Evolutionary conservation across 495 filamentous ascomycete genomes (phyloP), one percentile per base, ranked within the genome.

Genomic region (Talaromyces nanjingensis): DNA sequence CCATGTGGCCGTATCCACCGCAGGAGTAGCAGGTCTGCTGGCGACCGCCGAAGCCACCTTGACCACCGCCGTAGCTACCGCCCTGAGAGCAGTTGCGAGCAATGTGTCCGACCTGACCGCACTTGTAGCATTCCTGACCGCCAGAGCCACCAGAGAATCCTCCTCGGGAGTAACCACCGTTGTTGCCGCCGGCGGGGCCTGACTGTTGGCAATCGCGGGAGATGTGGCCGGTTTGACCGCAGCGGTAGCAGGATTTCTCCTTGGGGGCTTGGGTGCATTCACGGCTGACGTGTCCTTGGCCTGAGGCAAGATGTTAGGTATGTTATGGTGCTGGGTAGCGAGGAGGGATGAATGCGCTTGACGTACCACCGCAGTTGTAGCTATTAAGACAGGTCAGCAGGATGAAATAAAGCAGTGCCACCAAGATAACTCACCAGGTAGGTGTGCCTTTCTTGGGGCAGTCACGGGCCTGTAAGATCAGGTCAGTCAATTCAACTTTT

Each of bases 221-320:
- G 74, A 98, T 88, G 81, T 98, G 94, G 56, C 94, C 94, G 63
- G 84, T 75, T 71, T 88, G 83, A 70, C 89, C 89, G 81, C 93
- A 98, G 66, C 91, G 87, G 82, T 98, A 98, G 87, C 94, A 98
- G 39, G 90, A 87, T 81, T 96, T 96, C 79, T 96, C 92, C 84
- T 96, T 97, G 54, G 87, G 85, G 45, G 91, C 88, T 69, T 87
- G 84, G 64, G 89, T 88, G 81, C 94, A 98, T 71, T 98, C 94
- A 75, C 96, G 92, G 83, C 89, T 93, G 76, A 98, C 87, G 74
- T 98, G 94, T 63, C 94, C 94, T 78, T 91, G 86, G 73, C 85
- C 84, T 86, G 66, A 55, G 33, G 29, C 1, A 6, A 20, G 20
- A 8, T 33, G 64, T 63, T 66, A 57, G 70, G 70, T 62, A 69